Base-by-base conservation (phyloP, 192 early-diverging fungal genomes). In the Coemansia sp. region DNA sequence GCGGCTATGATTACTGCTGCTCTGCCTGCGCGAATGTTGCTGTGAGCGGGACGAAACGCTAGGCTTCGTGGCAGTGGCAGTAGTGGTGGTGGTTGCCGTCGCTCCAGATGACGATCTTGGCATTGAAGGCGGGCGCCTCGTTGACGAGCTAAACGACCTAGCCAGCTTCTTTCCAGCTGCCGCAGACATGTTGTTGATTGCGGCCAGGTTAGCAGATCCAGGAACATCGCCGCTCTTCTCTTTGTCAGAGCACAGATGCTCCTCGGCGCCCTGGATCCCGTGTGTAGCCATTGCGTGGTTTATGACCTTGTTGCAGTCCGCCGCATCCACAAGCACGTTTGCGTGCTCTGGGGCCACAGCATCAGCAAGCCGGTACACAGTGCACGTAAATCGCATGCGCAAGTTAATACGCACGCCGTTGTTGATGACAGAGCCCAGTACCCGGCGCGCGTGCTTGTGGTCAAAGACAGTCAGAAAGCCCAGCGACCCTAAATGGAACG, bases 401-500 rank as follows among this genome's bases (percentile, higher is more conserved):
- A 96, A 63, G 56, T 93, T 99, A 68, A 97, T 88, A 20, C 93
- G 83, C 34, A 95, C 84, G 9, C 87, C 87, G 59, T 87, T 63
- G 49, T 84, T 78, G 39, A 88, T 73, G n/a, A 87, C 86, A n/a
- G 86, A 78, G 13, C 70, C 74, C 6, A 95, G 70, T 23, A 87
- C 83, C 3, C 85, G 39, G 3, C 81, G 61, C 48, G 87, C 88
- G 30, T 87, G 79, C 5, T 75, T 75, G 59, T 90, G 89, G 61
- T 90, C 82, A 72, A 97, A 97, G 4, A 93, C 91, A 0, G 96
- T 96, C 37, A 98, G 67, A 45, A 98, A 98, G n/a, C 96, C 95
- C 35, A 98, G 74, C 29, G 94, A 96, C 5, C 96, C 96, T 31
- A 96, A 72, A 63, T 94, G 90, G 81, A 98, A 96, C 0, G 96